Evolutionary conservation across 1,284 basidiomycete genomes (phyloP), one percentile per base, ranked within the genome.

Genomic region (Gomphus bonarii): DNA sequence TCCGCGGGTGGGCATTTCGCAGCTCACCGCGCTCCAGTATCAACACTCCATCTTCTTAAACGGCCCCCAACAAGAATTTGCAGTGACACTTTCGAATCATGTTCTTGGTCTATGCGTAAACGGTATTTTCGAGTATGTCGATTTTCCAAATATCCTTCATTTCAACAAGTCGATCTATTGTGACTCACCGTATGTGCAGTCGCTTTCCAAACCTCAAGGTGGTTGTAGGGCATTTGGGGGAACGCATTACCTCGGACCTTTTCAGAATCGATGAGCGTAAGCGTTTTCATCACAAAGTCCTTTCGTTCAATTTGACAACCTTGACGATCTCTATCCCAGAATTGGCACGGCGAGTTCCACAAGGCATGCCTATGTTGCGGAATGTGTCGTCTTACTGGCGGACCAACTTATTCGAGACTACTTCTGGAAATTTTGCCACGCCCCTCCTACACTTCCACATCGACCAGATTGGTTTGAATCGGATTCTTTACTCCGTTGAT

Each of bases 401-500:
- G 16, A 71, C 70, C 28, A 76, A 75, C 58, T 62, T 76, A 14
- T 70, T 69, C 59, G 72, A 74, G 60, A 76, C 74, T 0, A 71
- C 72, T 0, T 74, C 74, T 14, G 75, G 73, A 3, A 72, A 74
- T 57, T 76, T 76, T 55, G 70, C 69, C 2, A 72, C 73, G 1
- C 59, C 65, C 11, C 66, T 75, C 9, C 63, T 75, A 12, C 56
- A 71, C 35, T 73, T 74, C 58, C 73, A 75, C 58, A 69, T 66
- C 16, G 58, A 64, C 14, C 64, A 72, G 54, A 74, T 75, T 62
- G 74, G 73, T 3, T 54, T 73, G 44, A 67, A 71, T 55, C 63
- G 69, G n/a, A 74, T 75, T 31, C 55, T 74, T 65, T 74, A 69
- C 58, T 74, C 73, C 8, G 68, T 75, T 30, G 73, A 75, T 61